Evolutionary conservation across 208 protist species (phyloP), one percentile per base, ranked within the genome.

Genomic region (Phytomonas sp.): DNA sequence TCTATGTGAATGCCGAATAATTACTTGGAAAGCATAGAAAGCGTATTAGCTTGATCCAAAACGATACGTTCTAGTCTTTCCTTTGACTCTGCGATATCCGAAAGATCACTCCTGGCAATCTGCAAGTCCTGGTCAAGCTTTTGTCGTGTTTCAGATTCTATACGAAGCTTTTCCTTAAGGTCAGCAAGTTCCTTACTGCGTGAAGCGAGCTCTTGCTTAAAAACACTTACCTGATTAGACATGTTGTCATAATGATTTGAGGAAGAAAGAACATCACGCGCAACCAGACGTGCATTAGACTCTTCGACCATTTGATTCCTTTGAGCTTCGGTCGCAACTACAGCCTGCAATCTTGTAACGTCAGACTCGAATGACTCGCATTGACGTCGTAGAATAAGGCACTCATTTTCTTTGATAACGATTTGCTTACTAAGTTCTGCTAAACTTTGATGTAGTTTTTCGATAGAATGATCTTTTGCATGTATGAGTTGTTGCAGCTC

Each of bases 371-470:
- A 62, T 2, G 75, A 70, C 33, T 91, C 84, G 68, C 78, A 89
- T 8, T 79, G 79, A 13, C 83, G 80, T 13, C 83, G 86, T 63
- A 95, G 66, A 23, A 92, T 67, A 72, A 91, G 74, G 17, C 66
- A 80, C 62, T 95, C 89, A 64, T 93, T 93, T 26, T 95, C 89
- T 28, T 87, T 89, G 17, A 90, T 76, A 29, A 88, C 79, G 7
- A 89, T 62, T 67, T 95, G 85, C 71, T 92, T 95, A 68, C 81
- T 92, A 11, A 95, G 72, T 59, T 92, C 89, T 11, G 85, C 74
- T 26, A 92, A 70, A 73, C 76, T 90, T 68, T 90, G 87, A 67
- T 95, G 87, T 0, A 95, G 62, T 68, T 95, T 87, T 32, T 92
- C 89, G 28, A 85, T 71, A 13, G 70, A 74, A 15, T 73, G 79